phyloP scores from a whole-genome alignment of 2,329 filamentous ascomycete species.

The Cordyceps militaris region DNA sequence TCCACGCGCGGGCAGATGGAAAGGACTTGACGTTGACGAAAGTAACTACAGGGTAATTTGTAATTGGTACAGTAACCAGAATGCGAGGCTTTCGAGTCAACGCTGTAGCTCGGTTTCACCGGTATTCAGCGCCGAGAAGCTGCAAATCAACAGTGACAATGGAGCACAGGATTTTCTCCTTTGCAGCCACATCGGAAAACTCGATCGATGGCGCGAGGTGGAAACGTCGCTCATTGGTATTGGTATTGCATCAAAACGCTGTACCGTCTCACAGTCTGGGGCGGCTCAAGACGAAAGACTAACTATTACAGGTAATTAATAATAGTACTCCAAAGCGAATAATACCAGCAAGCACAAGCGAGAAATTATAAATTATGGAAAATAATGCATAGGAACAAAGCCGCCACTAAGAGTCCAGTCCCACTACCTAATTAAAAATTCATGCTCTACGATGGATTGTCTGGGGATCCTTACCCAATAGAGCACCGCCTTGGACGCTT shows the following conservation, averaged over 20 bases:
- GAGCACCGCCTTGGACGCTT: not conserved
- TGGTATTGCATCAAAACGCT: no score
- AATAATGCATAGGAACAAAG: not conserved
- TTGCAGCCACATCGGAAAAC: not conserved
- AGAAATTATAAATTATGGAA: not conserved
- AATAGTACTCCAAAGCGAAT: no score
- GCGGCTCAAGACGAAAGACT: not conserved
- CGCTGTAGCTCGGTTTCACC: not conserved
- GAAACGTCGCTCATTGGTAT: not conserved
- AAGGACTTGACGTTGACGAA: no score
- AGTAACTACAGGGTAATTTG: no score
- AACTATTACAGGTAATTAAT: no score
- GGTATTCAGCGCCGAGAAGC: not conserved
- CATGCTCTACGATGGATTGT: conserved; percentile 3
- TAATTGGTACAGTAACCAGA: no score
- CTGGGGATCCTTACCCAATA: conserved; percentile 8
- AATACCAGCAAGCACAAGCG: not conserved
- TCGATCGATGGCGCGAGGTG: conserved; percentile 5
- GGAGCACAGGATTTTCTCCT: not conserved
- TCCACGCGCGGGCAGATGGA: not conserved
- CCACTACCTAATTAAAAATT: conserved; percentile 3
- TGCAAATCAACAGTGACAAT: not conserved
- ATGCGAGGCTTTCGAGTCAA: not conserved
- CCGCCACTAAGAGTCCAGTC: not conserved
- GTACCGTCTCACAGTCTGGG: no score